These are phyloP conservation scores for Candida insectorum DNA, from an alignment of 805 yeast species.

Conservation along the genomic window DNA sequence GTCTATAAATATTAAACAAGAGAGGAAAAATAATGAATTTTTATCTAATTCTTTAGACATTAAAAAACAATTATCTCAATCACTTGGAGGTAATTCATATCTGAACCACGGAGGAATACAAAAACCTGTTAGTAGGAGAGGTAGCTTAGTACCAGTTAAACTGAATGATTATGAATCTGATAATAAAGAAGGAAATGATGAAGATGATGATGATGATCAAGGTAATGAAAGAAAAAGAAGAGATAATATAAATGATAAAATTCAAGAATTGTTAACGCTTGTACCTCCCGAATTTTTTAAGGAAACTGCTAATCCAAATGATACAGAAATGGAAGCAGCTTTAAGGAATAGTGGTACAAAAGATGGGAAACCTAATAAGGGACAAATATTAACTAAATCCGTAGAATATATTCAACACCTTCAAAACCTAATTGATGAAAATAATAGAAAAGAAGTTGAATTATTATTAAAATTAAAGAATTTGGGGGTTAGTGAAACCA, in stretches of 20 bases:
- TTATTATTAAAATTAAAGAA: slow-evolving; percentile 57
- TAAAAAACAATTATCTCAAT: slow-evolving; percentile 40
- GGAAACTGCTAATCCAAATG: slow-evolving; percentile 14
- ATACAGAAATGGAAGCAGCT: slow-evolving; percentile 24
- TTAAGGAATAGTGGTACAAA: slow-evolving; percentile 55
- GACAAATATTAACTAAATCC: slow-evolving; percentile 71
- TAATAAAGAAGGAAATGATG: slow-evolving; percentile 10
- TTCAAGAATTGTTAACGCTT: slow-evolving; percentile 39
- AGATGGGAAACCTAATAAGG: slow-evolving; percentile 83
- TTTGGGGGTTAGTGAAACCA: slow-evolving; percentile 29
- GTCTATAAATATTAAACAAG: slow-evolving; percentile 26
- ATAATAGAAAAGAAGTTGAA: slow-evolving; percentile 77
- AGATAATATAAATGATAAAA: slow-evolving; percentile 43
- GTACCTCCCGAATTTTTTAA: slow-evolving; percentile 32
- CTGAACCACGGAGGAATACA: slow-evolving; percentile 21
- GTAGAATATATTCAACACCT: slow-evolving; percentile 67
- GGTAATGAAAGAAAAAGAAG: slow-evolving; percentile 41
- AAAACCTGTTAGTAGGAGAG: slow-evolving; percentile 37
- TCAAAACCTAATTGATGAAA: slow-evolving; percentile 72
- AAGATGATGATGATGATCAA: slow-evolving; percentile 28
- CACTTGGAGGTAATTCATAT: slow-evolving; percentile 20
- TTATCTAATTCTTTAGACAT: slow-evolving; percentile 22
- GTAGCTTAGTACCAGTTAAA: slow-evolving; percentile 24
- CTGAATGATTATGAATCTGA: slow-evolving; percentile 14
- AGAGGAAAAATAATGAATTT: slow-evolving; percentile 9